Conservation (phyloP, 1,284 basidiomycete genomes). For the Rhodotorula sp. region DNA sequence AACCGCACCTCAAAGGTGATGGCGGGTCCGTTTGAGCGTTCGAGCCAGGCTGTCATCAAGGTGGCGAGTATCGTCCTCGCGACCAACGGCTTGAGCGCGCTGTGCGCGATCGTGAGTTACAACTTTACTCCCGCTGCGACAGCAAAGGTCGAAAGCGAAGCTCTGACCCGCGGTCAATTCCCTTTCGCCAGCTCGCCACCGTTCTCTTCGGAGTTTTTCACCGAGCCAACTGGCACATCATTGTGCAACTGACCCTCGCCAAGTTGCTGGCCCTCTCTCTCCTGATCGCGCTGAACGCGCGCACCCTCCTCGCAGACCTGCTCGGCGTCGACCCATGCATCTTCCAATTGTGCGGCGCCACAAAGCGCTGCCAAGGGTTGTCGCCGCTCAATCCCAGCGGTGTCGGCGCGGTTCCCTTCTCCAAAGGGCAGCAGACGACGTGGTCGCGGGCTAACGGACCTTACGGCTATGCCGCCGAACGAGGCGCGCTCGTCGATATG, state of each 20-base stretch:
- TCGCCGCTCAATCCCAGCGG: not conserved
- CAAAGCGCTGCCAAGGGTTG: not conserved
- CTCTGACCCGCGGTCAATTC: too few species aligned
- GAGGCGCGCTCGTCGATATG: not conserved
- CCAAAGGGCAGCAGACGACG: not conserved
- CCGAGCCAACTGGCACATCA: constrained; percentile 18
- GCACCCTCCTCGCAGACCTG: constrained; percentile 19
- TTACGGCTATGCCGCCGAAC: not conserved
- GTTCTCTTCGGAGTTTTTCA: constrained; percentile 15
- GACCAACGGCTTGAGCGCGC: constrained; percentile 16
- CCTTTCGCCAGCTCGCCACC: constrained; percentile 15
- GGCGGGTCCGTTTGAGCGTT: constrained; percentile 22
- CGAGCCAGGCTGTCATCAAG: constrained; percentile 9
- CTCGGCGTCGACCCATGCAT: constrained; percentile 12
- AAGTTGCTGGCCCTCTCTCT: constrained; percentile 28
- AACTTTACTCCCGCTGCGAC: too few species aligned
- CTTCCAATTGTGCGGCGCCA: constrained; percentile 7
- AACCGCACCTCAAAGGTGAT: constrained; percentile 9
- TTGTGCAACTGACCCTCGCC: constrained; percentile 9
- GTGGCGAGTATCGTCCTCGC: constrained; percentile 19
- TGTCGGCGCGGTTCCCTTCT: not conserved
- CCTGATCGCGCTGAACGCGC: constrained; percentile 21
- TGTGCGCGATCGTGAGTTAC: constrained; percentile 11
- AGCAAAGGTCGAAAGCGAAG: too few species aligned
- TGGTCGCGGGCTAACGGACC: not conserved